Evolutionary conservation across 179 eudicot species (phyloP).

Genomic region (Actinidia arguta): DNA sequence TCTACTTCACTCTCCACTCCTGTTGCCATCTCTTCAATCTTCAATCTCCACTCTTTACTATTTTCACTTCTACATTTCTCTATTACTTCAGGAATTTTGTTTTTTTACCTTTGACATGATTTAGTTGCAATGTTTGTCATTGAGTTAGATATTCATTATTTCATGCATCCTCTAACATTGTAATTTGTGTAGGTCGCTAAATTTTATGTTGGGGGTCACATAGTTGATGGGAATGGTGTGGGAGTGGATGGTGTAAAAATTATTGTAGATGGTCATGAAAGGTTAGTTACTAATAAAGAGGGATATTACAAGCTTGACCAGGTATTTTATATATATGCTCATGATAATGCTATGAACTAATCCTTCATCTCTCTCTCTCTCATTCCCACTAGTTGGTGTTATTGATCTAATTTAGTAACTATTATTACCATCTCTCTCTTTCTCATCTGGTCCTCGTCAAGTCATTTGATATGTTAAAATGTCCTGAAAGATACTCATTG

Average conservation of each 20-base stretch:
- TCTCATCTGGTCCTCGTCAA: not conserved
- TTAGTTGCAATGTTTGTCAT: slow-evolving; percentile 9
- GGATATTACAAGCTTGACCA: slow-evolving; percentile 99
- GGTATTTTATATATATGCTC: slow-evolving; percentile 42
- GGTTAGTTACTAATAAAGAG: slow-evolving; percentile 77
- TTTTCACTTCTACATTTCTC: slow-evolving; percentile 1
- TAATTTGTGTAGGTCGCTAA: slow-evolving; percentile 79
- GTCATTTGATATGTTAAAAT: not conserved
- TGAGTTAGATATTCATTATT: not conserved
- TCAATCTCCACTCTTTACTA: not conserved
- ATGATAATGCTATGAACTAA: not conserved
- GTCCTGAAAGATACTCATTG: not conserved
- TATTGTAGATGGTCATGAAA: slow-evolving; percentile 86
- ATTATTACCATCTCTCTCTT: not conserved
- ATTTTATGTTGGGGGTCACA: slow-evolving; percentile 96
- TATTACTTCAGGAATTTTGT: not conserved
- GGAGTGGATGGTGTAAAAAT: slow-evolving; percentile 86
- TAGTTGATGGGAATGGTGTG: slow-evolving; percentile 83
- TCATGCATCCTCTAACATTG: not conserved
- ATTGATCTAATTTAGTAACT: not conserved
- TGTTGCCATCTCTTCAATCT: no score
- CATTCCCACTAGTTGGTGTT: not conserved
- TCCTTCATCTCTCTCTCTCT: not conserved
- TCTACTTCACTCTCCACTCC: no score
- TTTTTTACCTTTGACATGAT: slow-evolving; percentile 9